Evolutionary conservation across 441 rosid genomes (phyloP).

Genomic region (Arabidopsis lyrata): DNA sequence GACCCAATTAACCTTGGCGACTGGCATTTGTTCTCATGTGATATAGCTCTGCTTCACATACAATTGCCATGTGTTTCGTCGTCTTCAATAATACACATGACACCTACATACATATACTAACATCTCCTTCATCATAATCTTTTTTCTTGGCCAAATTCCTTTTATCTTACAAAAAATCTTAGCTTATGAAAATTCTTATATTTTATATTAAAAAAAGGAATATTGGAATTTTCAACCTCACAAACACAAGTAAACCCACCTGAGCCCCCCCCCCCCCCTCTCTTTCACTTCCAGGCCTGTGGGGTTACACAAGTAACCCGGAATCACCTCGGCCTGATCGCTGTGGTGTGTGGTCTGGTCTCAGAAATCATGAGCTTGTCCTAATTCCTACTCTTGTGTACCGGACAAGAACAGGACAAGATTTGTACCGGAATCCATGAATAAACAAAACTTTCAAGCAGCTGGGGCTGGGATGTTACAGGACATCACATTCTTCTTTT

Average conservation of each 20-base stretch:
- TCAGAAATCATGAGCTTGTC: not conserved
- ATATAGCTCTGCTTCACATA: slow-evolving; percentile 22
- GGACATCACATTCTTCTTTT: slow-evolving; percentile 10
- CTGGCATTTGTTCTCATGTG: slow-evolving; percentile 40
- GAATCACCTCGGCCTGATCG: not conserved
- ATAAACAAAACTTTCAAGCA: slow-evolving; percentile 8
- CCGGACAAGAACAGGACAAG: not conserved
- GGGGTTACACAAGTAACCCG: not conserved
- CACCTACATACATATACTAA: slow-evolving; percentile 9
- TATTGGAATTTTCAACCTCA: not conserved
- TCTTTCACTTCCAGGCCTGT: not conserved
- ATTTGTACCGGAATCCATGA: slow-evolving; percentile 5
- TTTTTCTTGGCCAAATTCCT: no score
- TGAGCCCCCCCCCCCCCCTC: not conserved
- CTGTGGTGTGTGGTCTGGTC: not conserved
- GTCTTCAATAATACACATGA: slow-evolving; percentile 29
- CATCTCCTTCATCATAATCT: slow-evolving; percentile 12
- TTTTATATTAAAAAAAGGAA: not conserved
- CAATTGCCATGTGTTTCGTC: slow-evolving; percentile 24
- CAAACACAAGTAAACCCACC: slow-evolving; percentile 13
- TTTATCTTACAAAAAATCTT: not conserved
- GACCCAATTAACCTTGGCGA: slow-evolving; percentile 34
- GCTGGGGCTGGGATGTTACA: slow-evolving; percentile 9
- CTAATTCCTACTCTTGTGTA: slow-evolving; percentile 10
- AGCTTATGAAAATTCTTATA: not conserved